These are phyloP conservation scores for Coemansia furcata DNA, from an alignment of 192 early-diverging fungal genomes.

Conservation along the genomic window DNA sequence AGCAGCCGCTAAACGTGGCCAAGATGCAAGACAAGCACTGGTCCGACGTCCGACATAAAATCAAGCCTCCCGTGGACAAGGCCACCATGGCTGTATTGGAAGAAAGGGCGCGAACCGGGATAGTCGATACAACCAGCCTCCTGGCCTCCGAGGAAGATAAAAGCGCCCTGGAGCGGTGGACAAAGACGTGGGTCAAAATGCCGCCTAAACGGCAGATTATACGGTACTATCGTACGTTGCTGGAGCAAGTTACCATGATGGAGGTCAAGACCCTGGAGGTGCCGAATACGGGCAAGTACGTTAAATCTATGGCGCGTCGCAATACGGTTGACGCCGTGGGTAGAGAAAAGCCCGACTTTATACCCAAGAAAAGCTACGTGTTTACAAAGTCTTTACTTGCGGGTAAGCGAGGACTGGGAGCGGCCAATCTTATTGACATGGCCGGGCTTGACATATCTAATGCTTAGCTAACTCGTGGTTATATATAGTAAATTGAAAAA, in stretches of 20 bases:
- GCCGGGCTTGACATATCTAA: not conserved
- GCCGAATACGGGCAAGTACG: slow-evolving; percentile 17
- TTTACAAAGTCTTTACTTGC: slow-evolving; percentile 26
- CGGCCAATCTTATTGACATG: slow-evolving; percentile 26
- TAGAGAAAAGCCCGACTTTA: slow-evolving; percentile 9
- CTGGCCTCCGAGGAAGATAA: not conserved
- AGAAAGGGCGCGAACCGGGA: slow-evolving; percentile 24
- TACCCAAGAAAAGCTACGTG: slow-evolving; percentile 17
- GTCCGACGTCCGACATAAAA: slow-evolving; percentile 11
- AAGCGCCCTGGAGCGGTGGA: slow-evolving; percentile 21
- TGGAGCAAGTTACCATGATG: slow-evolving; percentile 26
- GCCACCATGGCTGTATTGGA: slow-evolving; percentile 32
- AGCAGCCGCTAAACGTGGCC: slow-evolving; percentile 39
- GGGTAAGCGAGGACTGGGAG: slow-evolving; percentile 10
- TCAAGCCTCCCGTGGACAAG: slow-evolving; percentile 28
- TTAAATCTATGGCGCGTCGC: slow-evolving; percentile 5
- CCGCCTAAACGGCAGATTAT: slow-evolving; percentile 19
- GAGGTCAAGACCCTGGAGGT: slow-evolving; percentile 10
- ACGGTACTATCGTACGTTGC: slow-evolving; percentile 33
- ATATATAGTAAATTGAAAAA: slow-evolving; percentile 6
- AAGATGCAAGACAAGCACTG: slow-evolving; percentile 44
- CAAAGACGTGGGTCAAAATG: slow-evolving; percentile 32
- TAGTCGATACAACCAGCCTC: not conserved
- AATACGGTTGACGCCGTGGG: slow-evolving; percentile 9
- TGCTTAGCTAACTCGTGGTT: not conserved